Conservation (phyloP, 179 eudicot genomes). For the Spergularia azorica region DNA sequence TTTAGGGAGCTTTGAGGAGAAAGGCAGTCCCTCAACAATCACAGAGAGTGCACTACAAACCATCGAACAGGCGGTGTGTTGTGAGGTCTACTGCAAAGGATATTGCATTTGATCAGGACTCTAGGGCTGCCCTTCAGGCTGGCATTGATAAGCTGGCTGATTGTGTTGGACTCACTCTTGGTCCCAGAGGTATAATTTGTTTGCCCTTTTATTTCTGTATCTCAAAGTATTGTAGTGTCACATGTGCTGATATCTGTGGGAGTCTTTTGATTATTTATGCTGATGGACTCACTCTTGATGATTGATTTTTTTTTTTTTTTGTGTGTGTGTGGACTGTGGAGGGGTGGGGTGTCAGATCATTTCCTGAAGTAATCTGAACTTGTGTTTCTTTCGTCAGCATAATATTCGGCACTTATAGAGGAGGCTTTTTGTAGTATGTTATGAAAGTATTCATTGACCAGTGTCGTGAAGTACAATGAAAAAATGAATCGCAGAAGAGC, state of each 20-base stretch:
- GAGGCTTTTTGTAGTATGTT: neutral
- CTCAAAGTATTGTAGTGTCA: neutral
- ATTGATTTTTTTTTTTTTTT: too few relatives aligned
- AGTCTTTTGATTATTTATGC: too few relatives aligned
- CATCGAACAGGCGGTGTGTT: conserved; percentile 40
- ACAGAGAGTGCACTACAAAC: conserved; percentile 50
- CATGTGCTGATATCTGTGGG: too few relatives aligned
- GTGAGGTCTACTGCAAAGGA: conserved; percentile 83
- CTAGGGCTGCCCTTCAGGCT: conserved; percentile 79
- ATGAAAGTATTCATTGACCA: too few relatives aligned
- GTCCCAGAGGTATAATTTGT: conserved; percentile 70
- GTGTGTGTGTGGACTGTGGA: too few relatives aligned
- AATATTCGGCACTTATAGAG: neutral
- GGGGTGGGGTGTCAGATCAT: too few relatives aligned
- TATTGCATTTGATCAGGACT: conserved; percentile 77
- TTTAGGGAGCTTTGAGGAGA: conserved; percentile 54
- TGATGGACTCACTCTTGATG: too few relatives aligned
- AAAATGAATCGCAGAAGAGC: too few relatives aligned
- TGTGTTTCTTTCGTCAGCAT: too few relatives aligned
- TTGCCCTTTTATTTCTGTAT: too few relatives aligned
- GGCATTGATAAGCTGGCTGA: conserved; percentile 95
- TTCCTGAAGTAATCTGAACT: too few relatives aligned
- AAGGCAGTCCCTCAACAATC: conserved; percentile 49
- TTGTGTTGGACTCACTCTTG: conserved; percentile 92
- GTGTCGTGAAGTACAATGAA: too few relatives aligned